These are phyloP conservation scores for Ceratobasidium sp. DNA, from an alignment of 1,284 basidiomycete genomes.

Conservation along the genomic window DNA sequence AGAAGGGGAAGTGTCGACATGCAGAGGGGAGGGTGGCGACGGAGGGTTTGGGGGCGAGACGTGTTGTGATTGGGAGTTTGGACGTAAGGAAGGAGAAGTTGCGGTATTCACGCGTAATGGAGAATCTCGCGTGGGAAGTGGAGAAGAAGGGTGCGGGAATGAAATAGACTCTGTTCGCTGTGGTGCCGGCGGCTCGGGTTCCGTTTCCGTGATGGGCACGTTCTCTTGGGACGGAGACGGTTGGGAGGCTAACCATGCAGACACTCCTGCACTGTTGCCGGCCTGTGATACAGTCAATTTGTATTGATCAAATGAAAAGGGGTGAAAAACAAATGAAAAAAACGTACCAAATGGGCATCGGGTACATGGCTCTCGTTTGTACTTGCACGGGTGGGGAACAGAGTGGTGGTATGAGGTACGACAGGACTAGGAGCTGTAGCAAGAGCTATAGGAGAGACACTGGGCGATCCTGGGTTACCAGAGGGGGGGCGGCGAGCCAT, in stretches of 20 bases:
- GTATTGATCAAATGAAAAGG: neutral
- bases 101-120: neutral
- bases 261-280: neutral
- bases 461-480: conserved; percentile 44
- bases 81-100: neutral
- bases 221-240: neutral
- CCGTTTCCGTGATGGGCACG: neutral
- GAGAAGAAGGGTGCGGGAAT: conserved; percentile 13
- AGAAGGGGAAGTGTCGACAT: neutral
- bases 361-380: conserved; percentile 3
- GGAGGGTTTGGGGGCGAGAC: neutral
- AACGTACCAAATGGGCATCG: conserved; percentile 22
- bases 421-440: conserved; percentile 44
- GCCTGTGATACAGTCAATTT: neutral
- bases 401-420: conserved; percentile 32
- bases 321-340: conserved; percentile 17
- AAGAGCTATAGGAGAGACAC: conserved; percentile 46
- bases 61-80: neutral
- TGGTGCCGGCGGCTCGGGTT: neutral
- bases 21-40: conserved; percentile 5
- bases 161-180: conserved; percentile 21
- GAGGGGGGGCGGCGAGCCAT: conserved; percentile 65
- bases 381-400: conserved; percentile 2
- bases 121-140: neutral
- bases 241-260: conserved; percentile 13